Evolutionary conservation across 2,329 filamentous ascomycete genomes (phyloP).

Genomic region (Leptoxyphium fumago): DNA sequence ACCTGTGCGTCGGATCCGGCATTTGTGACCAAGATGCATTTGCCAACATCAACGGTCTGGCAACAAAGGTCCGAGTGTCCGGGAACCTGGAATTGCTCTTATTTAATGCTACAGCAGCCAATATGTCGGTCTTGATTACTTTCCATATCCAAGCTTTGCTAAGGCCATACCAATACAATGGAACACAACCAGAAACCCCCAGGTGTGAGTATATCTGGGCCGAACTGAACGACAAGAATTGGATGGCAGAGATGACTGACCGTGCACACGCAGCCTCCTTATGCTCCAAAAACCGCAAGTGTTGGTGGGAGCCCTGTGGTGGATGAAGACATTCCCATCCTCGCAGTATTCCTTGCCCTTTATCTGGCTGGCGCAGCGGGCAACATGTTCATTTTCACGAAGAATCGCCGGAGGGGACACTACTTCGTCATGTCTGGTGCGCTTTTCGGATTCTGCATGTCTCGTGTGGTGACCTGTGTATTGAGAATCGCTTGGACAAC

Average conservation of each 20-base stretch:
- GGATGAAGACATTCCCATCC: slow-evolving; percentile 22
- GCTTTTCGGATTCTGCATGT: slow-evolving; percentile 26
- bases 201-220: slow-evolving; percentile 3
- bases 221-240: neutral
- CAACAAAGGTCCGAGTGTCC: no score
- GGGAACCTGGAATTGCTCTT: no score
- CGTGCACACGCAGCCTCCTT: slow-evolving; percentile 11
- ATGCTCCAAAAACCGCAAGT: slow-evolving; percentile 12
- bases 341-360: slow-evolving; percentile 23
- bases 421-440: slow-evolving; percentile 24
- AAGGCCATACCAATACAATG: no score
- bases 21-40: no score
- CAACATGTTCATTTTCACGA: slow-evolving; percentile 26
- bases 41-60: no score
- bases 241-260: neutral
- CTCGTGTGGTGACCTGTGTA: slow-evolving; percentile 22
- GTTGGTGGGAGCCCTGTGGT: slow-evolving; percentile 21
- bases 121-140: no score
- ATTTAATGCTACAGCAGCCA: no score
- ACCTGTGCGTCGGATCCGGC: no score
- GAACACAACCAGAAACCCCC: neutral
- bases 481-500: slow-evolving; percentile 11
- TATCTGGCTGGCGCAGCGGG: slow-evolving; percentile 21
- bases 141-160: no score
- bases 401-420: slow-evolving; percentile 20